phyloP scores from a whole-genome alignment of 2,329 filamentous ascomycete genomes.

The Cladosporium sp. region DNA sequence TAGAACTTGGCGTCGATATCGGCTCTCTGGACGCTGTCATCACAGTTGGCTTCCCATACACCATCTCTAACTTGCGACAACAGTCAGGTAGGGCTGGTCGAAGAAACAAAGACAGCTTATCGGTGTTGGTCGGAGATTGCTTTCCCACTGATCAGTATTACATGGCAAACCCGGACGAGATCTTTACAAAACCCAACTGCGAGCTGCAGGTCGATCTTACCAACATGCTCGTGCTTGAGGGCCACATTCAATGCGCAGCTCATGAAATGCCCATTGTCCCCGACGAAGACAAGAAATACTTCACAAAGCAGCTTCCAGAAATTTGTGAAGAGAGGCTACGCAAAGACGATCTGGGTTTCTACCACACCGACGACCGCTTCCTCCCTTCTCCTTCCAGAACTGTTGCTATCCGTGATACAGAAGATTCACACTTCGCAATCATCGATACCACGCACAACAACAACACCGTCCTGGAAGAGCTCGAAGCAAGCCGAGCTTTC shows the following conservation, averaged over 20 bases:
- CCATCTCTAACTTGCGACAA: conserved; percentile 88
- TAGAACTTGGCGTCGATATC: conserved; percentile 94
- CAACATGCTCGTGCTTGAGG: conserved; percentile 87
- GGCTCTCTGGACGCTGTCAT: conserved; percentile 90
- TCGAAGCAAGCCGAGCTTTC: conserved; percentile 92
- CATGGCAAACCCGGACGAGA: conserved; percentile 92
- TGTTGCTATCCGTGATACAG: conserved; percentile 84
- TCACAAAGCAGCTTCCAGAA: conserved; percentile 66
- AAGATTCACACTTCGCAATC: conserved; percentile 90
- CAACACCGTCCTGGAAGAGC: conserved; percentile 85
- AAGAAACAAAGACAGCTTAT: conserved; percentile 88
- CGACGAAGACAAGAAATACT: conserved; percentile 70
- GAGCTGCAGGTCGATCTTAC: conserved; percentile 87
- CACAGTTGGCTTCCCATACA: conserved; percentile 92
- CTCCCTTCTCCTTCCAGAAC: conserved; percentile 77
- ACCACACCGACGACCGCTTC: conserved; percentile 85
- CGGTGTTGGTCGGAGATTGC: conserved; percentile 81
- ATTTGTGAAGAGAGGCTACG: conserved; percentile 72
- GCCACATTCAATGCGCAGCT: conserved; percentile 92
- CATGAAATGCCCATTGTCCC: conserved; percentile 91
- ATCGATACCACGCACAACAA: conserved; percentile 79
- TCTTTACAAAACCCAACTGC: conserved; percentile 87
- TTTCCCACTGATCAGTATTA: conserved; percentile 93
- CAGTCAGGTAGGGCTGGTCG: conserved; percentile 91
- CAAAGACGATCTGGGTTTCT: conserved; percentile 74